Conservation (phyloP, 2,329 filamentous ascomycete species). For the Stachybotrys echinatus region DNA sequence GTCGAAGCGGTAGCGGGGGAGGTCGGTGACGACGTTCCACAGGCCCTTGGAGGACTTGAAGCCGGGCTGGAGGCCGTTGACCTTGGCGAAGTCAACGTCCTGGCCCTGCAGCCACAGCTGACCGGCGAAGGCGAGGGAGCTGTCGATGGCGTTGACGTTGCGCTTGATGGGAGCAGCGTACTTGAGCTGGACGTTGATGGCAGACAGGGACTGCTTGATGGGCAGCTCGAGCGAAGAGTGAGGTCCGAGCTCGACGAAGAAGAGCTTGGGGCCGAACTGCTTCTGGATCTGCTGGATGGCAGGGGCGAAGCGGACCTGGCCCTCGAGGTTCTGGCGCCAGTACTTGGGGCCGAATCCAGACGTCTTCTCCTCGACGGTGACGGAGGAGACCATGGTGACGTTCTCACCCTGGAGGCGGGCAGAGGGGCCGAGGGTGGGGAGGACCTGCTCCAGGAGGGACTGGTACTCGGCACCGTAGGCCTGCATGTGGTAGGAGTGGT, state of each 20-base stretch:
- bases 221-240: not conserved
- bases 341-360: slow-evolving; percentile 7
- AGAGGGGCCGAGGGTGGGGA: slow-evolving; percentile 10
- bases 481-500: slow-evolving; percentile 24
- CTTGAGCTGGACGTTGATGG: not conserved
- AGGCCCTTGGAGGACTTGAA: slow-evolving; percentile 25
- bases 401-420: slow-evolving; percentile 3
- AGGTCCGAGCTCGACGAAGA: not conserved
- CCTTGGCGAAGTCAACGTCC: not conserved
- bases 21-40: slow-evolving; percentile 12
- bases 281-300: not conserved
- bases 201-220: not conserved
- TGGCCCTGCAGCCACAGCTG: not conserved
- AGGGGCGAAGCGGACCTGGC: not conserved
- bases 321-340: slow-evolving; percentile 2
- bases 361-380: not conserved
- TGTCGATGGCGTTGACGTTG: not conserved
- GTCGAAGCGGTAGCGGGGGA: not conserved
- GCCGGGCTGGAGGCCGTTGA: slow-evolving; percentile 25
- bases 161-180: not conserved
- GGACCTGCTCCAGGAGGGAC: slow-evolving; percentile 10
- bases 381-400: not conserved
- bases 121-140: not conserved
- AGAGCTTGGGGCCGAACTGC: not conserved
- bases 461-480: slow-evolving; percentile 18